phyloP scores from a whole-genome alignment of 495 filamentous ascomycete genomes.

The Apiosordaria backusii region DNA sequence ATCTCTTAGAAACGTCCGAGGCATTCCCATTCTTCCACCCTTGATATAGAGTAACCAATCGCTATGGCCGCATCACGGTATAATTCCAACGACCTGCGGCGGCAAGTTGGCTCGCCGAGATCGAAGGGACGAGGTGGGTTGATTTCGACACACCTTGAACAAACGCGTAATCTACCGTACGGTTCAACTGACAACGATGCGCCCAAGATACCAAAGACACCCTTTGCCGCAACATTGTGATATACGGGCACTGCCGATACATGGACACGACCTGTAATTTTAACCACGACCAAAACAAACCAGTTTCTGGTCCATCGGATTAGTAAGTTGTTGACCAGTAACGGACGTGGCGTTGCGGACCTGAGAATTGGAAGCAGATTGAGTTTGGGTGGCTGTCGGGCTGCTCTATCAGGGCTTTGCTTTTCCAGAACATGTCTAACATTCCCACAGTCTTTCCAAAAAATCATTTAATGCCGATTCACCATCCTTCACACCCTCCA shows the following conservation, averaged over 20 bases:
- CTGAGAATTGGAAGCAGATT: background rate
- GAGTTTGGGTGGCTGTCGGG: background rate
- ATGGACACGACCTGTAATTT: conserved; percentile 90
- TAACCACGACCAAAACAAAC: conserved; percentile 75
- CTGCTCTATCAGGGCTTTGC: background rate
- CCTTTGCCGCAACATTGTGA: conserved; percentile 86
- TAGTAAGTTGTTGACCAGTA: conserved; percentile 45
- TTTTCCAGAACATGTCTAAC: background rate
- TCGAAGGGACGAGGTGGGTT: conserved; percentile 49
- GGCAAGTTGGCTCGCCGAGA: conserved; percentile 50
- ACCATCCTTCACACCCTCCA: conserved; percentile 84
- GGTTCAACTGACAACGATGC: background rate
- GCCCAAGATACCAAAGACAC: conserved; percentile 69
- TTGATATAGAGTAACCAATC: conserved; percentile 17
- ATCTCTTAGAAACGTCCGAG: background rate
- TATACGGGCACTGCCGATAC: conserved; percentile 91
- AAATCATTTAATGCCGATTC: conserved; percentile 93
- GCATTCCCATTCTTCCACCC: conserved; percentile 9
- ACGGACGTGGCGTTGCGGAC: background rate
- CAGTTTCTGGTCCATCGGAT: conserved; percentile 50
- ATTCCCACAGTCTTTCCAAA: conserved; percentile 48
- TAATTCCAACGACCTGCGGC: conserved; percentile 41
- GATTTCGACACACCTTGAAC: background rate
- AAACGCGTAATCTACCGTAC: background rate
- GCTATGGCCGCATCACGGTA: conserved; percentile 46